Base-by-base conservation (phyloP, 441 rosid genomes). In the Gossypium schwendimanii region DNA sequence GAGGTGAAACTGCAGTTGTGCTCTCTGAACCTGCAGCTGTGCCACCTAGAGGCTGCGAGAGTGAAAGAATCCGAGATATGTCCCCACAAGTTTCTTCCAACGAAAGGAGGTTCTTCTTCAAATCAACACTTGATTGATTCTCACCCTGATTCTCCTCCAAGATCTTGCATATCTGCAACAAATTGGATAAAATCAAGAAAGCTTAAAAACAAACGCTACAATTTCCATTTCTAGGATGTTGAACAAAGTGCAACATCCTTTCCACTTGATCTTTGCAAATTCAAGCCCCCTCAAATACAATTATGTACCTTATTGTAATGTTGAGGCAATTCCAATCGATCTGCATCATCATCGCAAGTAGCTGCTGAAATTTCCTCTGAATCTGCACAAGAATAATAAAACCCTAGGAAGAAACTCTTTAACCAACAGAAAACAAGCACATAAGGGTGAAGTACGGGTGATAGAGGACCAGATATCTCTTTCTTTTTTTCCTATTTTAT, bases 241-340 rank as follows among this genome's bases (percentile, higher is more conserved):
- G 14, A 63, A 33, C 55, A 1, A 14, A 12, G 53, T 54, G 36
- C 44, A 54, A 69, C 62, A 33, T 54, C 24, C 61, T 52, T 39
- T 70, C 64, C 14, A 39, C 52, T 71, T 24, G 39, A 58, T 15
- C 23, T 11, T 36, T 20, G 47, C 11, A 17, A 1, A 4, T 21
- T 8, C 8, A 20, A 28, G 26, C 58, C 24, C 59, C 44, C 9
- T 50, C 72, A 68, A 17, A 63, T 45, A 41, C 41, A 72, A 61
- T 70, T 14, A 21, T 47, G 23, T 81, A 90, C 99, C 82, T 84
- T 80, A 76, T 96, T 96, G 78, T 83, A 93, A 53, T 78, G 86
- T 57, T 69, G 76, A 33, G 84, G 84, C 83, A 96, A 31, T 66
- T 85, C 85, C 75, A 81, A 49, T 53, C 97, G 87, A 45, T 81